Percentiles rank a stretch among this genome's conserved stretches.
These are phyloP conservation scores for Mortierella claussenii DNA, from an alignment of 192 early-diverging fungal species.

Conservation along the genomic window DNA sequence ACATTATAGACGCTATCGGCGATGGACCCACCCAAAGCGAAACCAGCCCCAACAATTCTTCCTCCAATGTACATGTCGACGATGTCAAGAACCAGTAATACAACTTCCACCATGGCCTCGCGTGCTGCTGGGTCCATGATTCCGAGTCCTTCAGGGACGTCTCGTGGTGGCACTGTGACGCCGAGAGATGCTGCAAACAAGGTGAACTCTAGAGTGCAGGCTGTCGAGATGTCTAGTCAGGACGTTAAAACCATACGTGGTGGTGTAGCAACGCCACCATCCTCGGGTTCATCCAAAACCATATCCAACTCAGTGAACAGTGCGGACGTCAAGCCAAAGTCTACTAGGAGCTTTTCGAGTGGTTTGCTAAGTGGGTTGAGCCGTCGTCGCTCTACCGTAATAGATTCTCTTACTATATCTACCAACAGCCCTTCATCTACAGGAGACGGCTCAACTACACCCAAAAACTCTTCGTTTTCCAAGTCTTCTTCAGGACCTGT, in stretches of 20 bases:
- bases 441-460: constrained; percentile 6
- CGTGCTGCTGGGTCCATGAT: constrained; percentile 49
- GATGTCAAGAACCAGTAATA: constrained; percentile 23
- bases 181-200: constrained; percentile 31
- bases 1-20: constrained; percentile 36
- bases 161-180: constrained; percentile 28
- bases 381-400: constrained; percentile 33
- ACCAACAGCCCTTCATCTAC: constrained; percentile 5
- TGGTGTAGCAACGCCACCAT: constrained; percentile 12
- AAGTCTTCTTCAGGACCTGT: constrained; percentile 25
- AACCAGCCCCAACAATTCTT: constrained; percentile 41
- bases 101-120: constrained; percentile 34
- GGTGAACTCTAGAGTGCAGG: constrained; percentile 1
- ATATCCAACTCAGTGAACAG: neutral
- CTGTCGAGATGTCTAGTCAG: constrained; percentile 13
- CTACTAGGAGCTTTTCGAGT: constrained; percentile 38
- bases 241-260: constrained; percentile 29
- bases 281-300: constrained; percentile 5
- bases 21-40: constrained; percentile 50
- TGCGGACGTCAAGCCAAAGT: constrained; percentile 29
- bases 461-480: constrained; percentile 16
- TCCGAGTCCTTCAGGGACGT: constrained; percentile 36
- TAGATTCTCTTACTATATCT: constrained; percentile 33
- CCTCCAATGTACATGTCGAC: constrained; percentile 55
- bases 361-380: constrained; percentile 37